These are phyloP conservation scores for Arthroderma sp. DNA, from an alignment of 2,329 filamentous ascomycete genomes.

Conservation along the genomic window DNA sequence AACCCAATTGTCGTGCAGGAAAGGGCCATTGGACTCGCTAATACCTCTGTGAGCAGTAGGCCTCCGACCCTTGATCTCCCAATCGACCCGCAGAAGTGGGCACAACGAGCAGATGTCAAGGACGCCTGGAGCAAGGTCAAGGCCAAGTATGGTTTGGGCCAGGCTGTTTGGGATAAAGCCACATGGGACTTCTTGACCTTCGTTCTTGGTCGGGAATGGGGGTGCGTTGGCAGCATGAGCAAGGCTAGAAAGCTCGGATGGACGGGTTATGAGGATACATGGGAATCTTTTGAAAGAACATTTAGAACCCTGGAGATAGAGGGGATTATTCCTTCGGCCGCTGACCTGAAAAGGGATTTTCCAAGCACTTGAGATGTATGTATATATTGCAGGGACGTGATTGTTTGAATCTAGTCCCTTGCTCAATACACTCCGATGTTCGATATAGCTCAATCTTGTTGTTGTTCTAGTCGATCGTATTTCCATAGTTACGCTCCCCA, in stretches of 20 bases:
- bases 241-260: slow-evolving; percentile 36
- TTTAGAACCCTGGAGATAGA: too few species aligned
- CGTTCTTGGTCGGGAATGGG: slow-evolving; percentile 27
- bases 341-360: too few species aligned
- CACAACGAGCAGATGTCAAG: slow-evolving; percentile 25
- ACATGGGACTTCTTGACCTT: slow-evolving; percentile 35
- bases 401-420: too few species aligned
- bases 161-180: slow-evolving; percentile 30
- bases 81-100: slow-evolving; percentile 32
- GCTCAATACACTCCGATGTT: too few species aligned
- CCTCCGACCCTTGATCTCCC: slow-evolving; percentile 10
- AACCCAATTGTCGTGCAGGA: not conserved
- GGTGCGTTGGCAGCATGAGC: slow-evolving; percentile 24
- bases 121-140: slow-evolving; percentile 26
- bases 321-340: too few species aligned
- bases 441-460: too few species aligned
- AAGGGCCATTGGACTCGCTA: not conserved
- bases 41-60: not conserved
- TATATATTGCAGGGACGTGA: too few species aligned
- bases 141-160: slow-evolving; percentile 23
- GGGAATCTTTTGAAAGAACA: too few species aligned
- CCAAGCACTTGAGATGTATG: too few species aligned
- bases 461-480: too few species aligned
- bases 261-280: slow-evolving; percentile 19
- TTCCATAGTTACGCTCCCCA: too few species aligned